Conservation (phyloP, 805 yeast species). For the Teunomyces stri region DNA sequence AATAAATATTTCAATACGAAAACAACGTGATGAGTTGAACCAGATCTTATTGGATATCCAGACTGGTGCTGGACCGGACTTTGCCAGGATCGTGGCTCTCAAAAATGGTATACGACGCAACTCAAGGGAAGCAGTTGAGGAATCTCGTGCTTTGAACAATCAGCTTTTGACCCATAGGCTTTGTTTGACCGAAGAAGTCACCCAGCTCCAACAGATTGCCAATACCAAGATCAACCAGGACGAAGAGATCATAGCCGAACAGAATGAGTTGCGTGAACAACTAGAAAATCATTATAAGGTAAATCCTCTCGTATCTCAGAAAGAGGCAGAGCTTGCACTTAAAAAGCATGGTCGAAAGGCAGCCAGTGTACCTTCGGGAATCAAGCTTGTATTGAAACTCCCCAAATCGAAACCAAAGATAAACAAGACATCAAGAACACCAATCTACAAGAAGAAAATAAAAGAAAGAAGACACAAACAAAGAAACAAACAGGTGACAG, state of each 20-base stretch:
- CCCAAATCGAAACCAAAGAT: conserved; percentile 6
- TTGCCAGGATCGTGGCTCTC: neutral
- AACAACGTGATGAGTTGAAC: conserved; percentile 9
- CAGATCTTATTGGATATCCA: conserved; percentile 7
- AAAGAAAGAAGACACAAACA: neutral
- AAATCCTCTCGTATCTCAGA: conserved; percentile 36
- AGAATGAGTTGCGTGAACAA: conserved; percentile 25
- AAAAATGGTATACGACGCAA: conserved; percentile 7
- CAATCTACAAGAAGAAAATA: neutral
- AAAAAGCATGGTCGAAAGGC: neutral
- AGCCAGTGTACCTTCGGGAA: conserved; percentile 4
- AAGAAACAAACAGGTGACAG: neutral
- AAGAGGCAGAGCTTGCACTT: conserved; percentile 24
- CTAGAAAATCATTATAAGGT: conserved; percentile 32
- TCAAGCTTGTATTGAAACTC: conserved; percentile 9
- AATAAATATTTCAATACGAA: conserved; percentile 28
- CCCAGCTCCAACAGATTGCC: conserved; percentile 14
- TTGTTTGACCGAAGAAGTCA: conserved; percentile 23
- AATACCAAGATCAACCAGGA: conserved; percentile 4
- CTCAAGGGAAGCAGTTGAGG: conserved; percentile 23
- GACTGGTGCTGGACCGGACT: neutral
- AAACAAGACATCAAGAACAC: neutral
- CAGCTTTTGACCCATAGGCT: conserved; percentile 31
- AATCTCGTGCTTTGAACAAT: conserved; percentile 25
- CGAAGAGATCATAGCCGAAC: conserved; percentile 9